Conservation (phyloP, 2,329 filamentous ascomycete genomes). For the Fusarium tricinctum region DNA sequence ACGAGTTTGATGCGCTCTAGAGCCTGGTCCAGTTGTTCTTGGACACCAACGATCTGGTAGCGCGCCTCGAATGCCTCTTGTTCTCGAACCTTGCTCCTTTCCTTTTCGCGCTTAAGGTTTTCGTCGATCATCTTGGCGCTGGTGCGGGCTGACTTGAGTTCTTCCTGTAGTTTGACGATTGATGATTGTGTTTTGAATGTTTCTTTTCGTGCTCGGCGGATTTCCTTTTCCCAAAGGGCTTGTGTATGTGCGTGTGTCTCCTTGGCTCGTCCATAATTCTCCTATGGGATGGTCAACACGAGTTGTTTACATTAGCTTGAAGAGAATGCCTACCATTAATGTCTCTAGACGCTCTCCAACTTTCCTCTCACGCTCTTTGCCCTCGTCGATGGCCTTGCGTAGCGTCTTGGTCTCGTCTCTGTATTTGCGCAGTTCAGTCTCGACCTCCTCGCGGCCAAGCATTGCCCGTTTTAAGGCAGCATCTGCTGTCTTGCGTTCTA, state of each 20-base stretch:
- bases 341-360: constrained; percentile 76
- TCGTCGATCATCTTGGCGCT: constrained; percentile 70
- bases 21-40: constrained; percentile 76
- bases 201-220: constrained; percentile 77
- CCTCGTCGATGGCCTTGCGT: constrained; percentile 73
- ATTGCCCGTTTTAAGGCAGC: constrained; percentile 76
- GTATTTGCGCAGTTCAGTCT: constrained; percentile 74
- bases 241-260: constrained; percentile 77
- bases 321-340: constrained; percentile 71
- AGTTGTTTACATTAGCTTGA: background rate
- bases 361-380: constrained; percentile 74
- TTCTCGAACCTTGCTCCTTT: constrained; percentile 71
- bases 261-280: constrained; percentile 78
- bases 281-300: constrained; percentile 61
- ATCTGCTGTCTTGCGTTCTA: constrained; percentile 75
- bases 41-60: constrained; percentile 73
- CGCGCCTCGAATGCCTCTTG: constrained; percentile 78
- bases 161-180: constrained; percentile 79
- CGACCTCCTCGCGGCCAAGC: constrained; percentile 78
- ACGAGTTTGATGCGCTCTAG: constrained; percentile 73
- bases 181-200: constrained; percentile 80
- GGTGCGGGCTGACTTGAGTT: constrained; percentile 73
- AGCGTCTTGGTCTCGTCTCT: constrained; percentile 71
- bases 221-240: constrained; percentile 80
- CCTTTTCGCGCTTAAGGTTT: constrained; percentile 73